These are phyloP conservation scores for Candida pseudofarinosa DNA, from an alignment of 805 yeast species.

Conservation along the genomic window DNA sequence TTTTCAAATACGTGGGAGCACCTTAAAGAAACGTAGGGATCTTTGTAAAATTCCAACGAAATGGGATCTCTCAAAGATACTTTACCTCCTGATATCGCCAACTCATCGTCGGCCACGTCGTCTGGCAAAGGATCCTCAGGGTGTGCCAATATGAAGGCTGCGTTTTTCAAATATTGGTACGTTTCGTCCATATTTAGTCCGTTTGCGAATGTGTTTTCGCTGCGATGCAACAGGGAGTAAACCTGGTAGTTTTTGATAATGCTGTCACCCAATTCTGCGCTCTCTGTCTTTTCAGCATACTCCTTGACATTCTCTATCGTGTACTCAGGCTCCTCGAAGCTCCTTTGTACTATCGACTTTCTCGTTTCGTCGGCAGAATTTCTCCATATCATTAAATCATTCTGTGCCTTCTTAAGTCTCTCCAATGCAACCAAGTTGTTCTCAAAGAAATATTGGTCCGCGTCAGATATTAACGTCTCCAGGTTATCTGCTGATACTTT, in stretches of 20 bases:
- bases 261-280: conserved; percentile 15
- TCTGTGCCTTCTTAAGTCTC: conserved; percentile 9
- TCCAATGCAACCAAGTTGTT: conserved; percentile 12
- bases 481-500: conserved; percentile 3
- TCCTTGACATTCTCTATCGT: conserved; percentile 17
- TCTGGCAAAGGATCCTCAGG: conserved; percentile 65
- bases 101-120: conserved; percentile 49
- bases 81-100: conserved; percentile 66
- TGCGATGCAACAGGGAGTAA: conserved; percentile 3
- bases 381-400: conserved; percentile 9
- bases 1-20: conserved; percentile 66
- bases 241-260: conserved; percentile 8
- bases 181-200: conserved; percentile 7
- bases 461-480: conserved; percentile 4
- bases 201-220: conserved; percentile 5
- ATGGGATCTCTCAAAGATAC: conserved; percentile 69
- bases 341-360: conserved; percentile 15
- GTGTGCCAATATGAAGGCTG: conserved; percentile 46
- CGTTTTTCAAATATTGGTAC: conserved; percentile 33
- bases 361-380: conserved; percentile 13
- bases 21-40: conserved; percentile 50
- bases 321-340: conserved; percentile 18
- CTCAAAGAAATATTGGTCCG: conserved; percentile 5
- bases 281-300: conserved; percentile 9
- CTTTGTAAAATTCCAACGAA: conserved; percentile 46